Base-by-base conservation (phyloP, 2,329 filamentous ascomycete species). In the Verticillium nonalfalfae region DNA sequence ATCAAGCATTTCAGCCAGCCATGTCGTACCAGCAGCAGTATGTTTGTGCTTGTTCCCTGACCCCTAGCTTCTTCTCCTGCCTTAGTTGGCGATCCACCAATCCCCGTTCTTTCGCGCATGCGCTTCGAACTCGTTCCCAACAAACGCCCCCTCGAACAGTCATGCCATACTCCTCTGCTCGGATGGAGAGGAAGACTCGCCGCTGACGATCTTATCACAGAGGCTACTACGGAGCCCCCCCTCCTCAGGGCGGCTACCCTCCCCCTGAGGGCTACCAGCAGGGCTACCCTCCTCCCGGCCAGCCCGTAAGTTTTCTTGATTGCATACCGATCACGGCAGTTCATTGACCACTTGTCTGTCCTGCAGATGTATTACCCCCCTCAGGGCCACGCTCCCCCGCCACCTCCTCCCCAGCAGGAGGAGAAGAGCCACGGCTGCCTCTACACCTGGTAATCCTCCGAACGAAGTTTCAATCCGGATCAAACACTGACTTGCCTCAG, bases 351-450 rank as follows among this genome's bases (percentile, higher is more conserved):
- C 36, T 35, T 13, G 33, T 26, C 10, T 39, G 18, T 15, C 15
- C 10, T 52, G 18, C 13, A 66, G 64, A 65, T 65, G 64, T 71
- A 69, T 60, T 72, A 71, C 61, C 68, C 69, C 62, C 68, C 68
- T 61, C 70, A 67, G 56, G 66, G 65, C 39, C 64, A 68, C 15
- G 58, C 62, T 45, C 64, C 58, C 15, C 64, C 58, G 34, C 71
- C 71, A 63, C 67, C 63, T 10, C 74, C 74, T 57, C 72, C 70
- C 40, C 69, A 75, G 60, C 66, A 72, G 58, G 59, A 64, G 64
- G 74, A 77, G 64, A 76, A 77, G 71, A 76, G 73, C 65, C 73
- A 75, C 65, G 76, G 76, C 55, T 78, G 76, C 62, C 67, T 78
- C 57, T 75, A 76, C 67, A 68, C 67, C 60, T 78, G 76, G 74